Percentiles rank a stretch among this genome's conserved stretches.
Conservation (phyloP, 306 rosid species). For the Carpinus fangiana region DNA sequence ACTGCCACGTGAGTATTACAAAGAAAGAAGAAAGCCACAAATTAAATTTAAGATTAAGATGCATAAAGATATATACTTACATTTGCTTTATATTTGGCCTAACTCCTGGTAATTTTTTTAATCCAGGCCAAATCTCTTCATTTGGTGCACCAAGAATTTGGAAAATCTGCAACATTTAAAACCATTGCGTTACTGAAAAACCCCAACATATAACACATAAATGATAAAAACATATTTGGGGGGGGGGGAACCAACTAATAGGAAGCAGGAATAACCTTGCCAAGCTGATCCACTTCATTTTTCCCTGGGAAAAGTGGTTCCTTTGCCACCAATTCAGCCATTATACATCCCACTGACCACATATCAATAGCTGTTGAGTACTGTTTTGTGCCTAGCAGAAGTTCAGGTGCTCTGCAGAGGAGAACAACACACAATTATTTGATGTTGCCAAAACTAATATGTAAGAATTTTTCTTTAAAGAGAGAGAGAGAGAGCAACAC, state of each 20-base stretch:
- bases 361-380: constrained; percentile 95
- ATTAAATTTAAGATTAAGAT: not conserved
- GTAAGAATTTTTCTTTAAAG: not conserved
- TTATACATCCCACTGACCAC: constrained; percentile 98
- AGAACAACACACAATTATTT: constrained; percentile 3
- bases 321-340: constrained; percentile 84
- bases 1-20: not conserved
- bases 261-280: constrained; percentile 46
- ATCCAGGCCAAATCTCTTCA: constrained; percentile 81
- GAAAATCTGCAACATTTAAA: constrained; percentile 60
- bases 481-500: not conserved
- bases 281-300: constrained; percentile 81
- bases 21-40: not conserved
- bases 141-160: constrained; percentile 76
- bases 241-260: not conserved
- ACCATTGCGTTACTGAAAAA: constrained; percentile 14
- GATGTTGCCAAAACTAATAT: not conserved
- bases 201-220: not conserved
- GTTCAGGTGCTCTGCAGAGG: constrained; percentile 83
- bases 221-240: not conserved
- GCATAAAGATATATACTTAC: constrained; percentile 40
- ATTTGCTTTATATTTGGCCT: constrained; percentile 69
- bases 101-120: constrained; percentile 68
- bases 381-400: constrained; percentile 65
- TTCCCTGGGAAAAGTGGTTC: constrained; percentile 81